Percentiles rank a stretch among this genome's conserved stretches.
Evolutionary conservation across 225 moss, liverwort and hornwort species (phyloP).

Genomic region (Lunularia cruciata): DNA sequence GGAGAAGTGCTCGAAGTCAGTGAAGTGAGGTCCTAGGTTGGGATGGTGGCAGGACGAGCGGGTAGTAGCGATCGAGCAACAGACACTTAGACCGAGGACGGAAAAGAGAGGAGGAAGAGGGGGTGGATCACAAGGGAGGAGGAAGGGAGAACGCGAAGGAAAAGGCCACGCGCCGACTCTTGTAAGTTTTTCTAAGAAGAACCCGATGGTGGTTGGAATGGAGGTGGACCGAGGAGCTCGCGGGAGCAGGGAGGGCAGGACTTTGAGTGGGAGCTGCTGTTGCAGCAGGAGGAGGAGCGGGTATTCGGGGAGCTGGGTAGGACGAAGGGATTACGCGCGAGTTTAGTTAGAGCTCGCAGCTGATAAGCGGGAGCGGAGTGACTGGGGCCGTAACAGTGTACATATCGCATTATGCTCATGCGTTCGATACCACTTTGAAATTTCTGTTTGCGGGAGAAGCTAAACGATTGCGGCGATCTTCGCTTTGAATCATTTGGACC

Average conservation of each 20-base stretch:
- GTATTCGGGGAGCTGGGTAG: neutral
- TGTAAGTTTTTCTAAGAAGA: constrained; percentile 3
- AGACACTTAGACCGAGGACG: too few species aligned
- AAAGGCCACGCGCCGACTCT: constrained; percentile 18
- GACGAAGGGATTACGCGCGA: neutral
- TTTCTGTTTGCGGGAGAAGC: neutral
- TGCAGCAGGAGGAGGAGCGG: too few species aligned
- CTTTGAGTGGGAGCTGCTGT: neutral
- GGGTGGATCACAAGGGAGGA: neutral
- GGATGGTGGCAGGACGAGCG: too few species aligned
- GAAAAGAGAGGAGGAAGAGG: neutral
- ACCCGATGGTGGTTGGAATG: neutral
- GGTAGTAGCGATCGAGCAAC: too few species aligned
- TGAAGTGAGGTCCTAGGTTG: too few species aligned
- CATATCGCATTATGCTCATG: too few species aligned
- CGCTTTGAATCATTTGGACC: neutral
- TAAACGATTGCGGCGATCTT: neutral
- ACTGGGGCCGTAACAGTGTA: neutral
- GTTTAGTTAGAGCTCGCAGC: neutral
- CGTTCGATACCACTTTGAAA: neutral
- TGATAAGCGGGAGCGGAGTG: neutral
- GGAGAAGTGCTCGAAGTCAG: too few species aligned
- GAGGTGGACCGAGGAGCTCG: constrained; percentile 3
- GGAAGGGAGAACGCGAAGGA: neutral
- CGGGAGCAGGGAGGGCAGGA: neutral